phyloP scores from a whole-genome alignment of 2,329 filamentous ascomycete species.

The Aspergillus tanneri region DNA sequence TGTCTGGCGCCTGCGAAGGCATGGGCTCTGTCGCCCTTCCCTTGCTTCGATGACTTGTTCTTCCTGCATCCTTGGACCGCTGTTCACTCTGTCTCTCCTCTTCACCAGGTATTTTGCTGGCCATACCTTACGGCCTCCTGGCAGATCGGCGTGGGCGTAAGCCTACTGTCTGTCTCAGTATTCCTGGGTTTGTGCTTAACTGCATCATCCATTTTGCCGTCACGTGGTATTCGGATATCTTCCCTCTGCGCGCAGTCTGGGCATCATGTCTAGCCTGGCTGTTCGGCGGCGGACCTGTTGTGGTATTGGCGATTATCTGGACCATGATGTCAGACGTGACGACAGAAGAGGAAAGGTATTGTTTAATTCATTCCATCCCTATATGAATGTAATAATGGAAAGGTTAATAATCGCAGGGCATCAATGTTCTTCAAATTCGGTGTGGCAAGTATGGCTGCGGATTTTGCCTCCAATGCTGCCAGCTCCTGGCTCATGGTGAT shows the following conservation, averaged over 20 bases:
- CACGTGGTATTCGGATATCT: slow-evolving; percentile 38
- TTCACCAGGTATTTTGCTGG: slow-evolving; percentile 44
- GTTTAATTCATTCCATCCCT: background rate
- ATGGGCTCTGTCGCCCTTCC: too few relatives aligned
- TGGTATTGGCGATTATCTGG: slow-evolving; percentile 48
- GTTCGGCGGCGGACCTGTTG: slow-evolving; percentile 50
- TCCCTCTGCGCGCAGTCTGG: slow-evolving; percentile 51
- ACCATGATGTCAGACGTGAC: slow-evolving; percentile 55
- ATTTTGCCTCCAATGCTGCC: slow-evolving; percentile 40
- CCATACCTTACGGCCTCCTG: slow-evolving; percentile 51
- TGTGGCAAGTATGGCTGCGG: slow-evolving; percentile 40
- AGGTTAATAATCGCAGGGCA: slow-evolving; percentile 34
- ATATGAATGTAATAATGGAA: slow-evolving; percentile 7
- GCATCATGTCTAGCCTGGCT: slow-evolving; percentile 47
- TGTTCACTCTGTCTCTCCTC: slow-evolving; percentile 18
- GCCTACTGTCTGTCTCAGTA: slow-evolving; percentile 43
- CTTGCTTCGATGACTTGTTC: background rate
- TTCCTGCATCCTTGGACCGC: background rate
- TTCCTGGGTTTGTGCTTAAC: slow-evolving; percentile 44
- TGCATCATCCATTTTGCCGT: slow-evolving; percentile 34
- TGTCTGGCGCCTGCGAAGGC: slow-evolving; percentile 5
- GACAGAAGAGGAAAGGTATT: slow-evolving; percentile 47
- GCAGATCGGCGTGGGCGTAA: slow-evolving; percentile 51
- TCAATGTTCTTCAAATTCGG: slow-evolving; percentile 43
- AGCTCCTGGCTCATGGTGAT: slow-evolving; percentile 43